Evolutionary conservation across 805 yeast species (phyloP).

Genomic region (Kluyveromyces dobzhanskii): DNA sequence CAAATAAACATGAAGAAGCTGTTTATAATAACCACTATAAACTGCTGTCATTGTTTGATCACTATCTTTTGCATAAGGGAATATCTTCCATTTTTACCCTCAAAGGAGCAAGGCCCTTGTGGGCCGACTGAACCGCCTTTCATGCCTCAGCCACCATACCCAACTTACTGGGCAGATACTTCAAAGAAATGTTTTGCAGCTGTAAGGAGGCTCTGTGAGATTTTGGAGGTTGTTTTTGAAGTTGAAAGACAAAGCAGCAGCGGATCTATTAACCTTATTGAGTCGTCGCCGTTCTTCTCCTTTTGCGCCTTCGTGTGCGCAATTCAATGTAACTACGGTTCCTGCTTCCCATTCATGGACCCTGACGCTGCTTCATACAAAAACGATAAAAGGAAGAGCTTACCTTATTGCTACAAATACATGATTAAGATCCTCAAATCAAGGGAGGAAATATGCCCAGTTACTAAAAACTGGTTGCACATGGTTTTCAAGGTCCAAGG

Average conservation of each 20-base stretch:
- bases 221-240: slow-evolving; percentile 4
- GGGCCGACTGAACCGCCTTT: slow-evolving; percentile 8
- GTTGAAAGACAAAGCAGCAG: background rate
- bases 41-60: slow-evolving; percentile 6
- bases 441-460: slow-evolving; percentile 3
- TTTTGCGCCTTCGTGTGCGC: slow-evolving; percentile 9
- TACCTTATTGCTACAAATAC: slow-evolving; percentile 1
- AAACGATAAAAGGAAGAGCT: background rate
- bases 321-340: slow-evolving; percentile 7
- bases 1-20: background rate
- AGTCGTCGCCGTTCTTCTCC: slow-evolving; percentile 6
- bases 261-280: background rate
- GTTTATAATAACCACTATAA: slow-evolving; percentile 3
- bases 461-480: slow-evolving; percentile 7
- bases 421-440: slow-evolving; percentile 3
- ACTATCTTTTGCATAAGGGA: slow-evolving; percentile 6
- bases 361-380: slow-evolving; percentile 5
- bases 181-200: slow-evolving; percentile 5
- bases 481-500: slow-evolving; percentile 6
- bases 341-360: slow-evolving; percentile 9
- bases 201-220: slow-evolving; percentile 3
- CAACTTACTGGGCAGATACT: slow-evolving; percentile 6
- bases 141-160: slow-evolving; percentile 3
- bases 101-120: slow-evolving; percentile 5
- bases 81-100: slow-evolving; percentile 8